Base-by-base conservation (phyloP, 495 filamentous ascomycete species). In the Neurospora sp. region DNA sequence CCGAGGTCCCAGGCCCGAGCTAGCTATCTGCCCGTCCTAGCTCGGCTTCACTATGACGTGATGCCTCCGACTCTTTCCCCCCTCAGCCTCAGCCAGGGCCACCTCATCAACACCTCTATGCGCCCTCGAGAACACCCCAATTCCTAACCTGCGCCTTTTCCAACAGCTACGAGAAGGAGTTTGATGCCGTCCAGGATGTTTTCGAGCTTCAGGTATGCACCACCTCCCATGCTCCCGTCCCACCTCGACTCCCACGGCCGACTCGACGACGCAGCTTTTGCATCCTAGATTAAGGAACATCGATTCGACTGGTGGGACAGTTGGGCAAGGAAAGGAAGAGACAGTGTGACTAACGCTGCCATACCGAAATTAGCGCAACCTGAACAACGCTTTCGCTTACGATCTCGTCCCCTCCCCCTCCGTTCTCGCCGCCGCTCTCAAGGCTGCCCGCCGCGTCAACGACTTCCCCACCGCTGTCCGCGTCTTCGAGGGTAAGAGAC, bases 311-410 rank as follows among this genome's bases (percentile, higher is more conserved):
- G 14, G 54, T 66, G 27, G 54, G 27, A 16, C 7, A 16, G 27
- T 35, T 35, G 54, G 7, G 12, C 23, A 31, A 62, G 23, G 27
- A 16, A 62, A 31, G 54, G 27, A 62, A 37, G 54, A 75, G 9
- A 54, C 37, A 8, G 9, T 39, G 11, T 14, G 35, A 73, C 77
- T 72, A 77, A 75, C 71, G 71, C 31, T 72, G 74, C 27, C 27
- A 35, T 66, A 18, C 54, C 54, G 54, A 66, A 66, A 66, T 66
- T 79, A 99, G 94, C 94, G 96, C 81, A 99, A 99, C 85, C 89
- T 99, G 77, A 99, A 99, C 91, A 99, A 99, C 86, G 94, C 92
- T 83, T 99, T 99, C 86, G 96, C 96, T 82, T 99, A 99, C 91
- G 96, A 99, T 89, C 90, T 99, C 80, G 96, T 99, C 75, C 96